These are phyloP conservation scores for Kodamaea derodonti DNA, from an alignment of 1,139 yeast genomes.

Conservation along the genomic window DNA sequence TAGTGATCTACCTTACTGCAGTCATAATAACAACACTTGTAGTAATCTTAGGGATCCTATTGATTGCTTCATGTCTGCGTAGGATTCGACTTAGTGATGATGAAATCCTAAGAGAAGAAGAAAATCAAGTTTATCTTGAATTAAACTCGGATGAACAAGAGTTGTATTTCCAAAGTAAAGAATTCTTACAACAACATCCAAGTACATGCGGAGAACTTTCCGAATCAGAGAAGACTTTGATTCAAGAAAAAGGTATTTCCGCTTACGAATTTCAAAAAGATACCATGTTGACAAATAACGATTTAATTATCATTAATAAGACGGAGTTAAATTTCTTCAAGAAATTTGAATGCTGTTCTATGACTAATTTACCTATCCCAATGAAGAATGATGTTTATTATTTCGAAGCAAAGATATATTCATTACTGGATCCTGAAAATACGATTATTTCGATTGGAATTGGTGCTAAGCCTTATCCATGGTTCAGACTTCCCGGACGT, in stretches of 20 bases:
- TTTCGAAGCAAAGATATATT: slow-evolving; percentile 70
- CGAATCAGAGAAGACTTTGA: slow-evolving; percentile 51
- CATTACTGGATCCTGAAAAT: slow-evolving; percentile 53
- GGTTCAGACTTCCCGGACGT: slow-evolving; percentile 57
- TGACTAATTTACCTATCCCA: slow-evolving; percentile 86
- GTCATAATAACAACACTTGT: not conserved
- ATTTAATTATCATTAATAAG: slow-evolving; percentile 61
- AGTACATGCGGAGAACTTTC: slow-evolving; percentile 43
- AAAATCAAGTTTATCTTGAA: slow-evolving; percentile 56
- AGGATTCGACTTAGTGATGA: slow-evolving; percentile 34
- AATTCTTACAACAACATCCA: slow-evolving; percentile 54
- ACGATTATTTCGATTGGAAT: slow-evolving; percentile 45
- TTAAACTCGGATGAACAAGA: slow-evolving; percentile 75
- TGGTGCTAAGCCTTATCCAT: slow-evolving; percentile 52
- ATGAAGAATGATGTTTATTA: slow-evolving; percentile 83
- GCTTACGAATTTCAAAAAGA: slow-evolving; percentile 94
- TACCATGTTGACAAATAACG: slow-evolving; percentile 54
- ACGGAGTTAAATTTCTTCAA: slow-evolving; percentile 74
- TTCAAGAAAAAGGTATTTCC: slow-evolving; percentile 87
- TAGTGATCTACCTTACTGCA: not conserved
- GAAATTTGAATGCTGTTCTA: slow-evolving; percentile 71
- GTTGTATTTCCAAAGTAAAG: slow-evolving; percentile 68
- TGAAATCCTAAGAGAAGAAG: slow-evolving; percentile 60
- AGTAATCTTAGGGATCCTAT: not conserved
- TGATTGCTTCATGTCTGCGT: slow-evolving; percentile 1